These are phyloP conservation scores for Gypsophila paniculata DNA, from an alignment of 179 eudicot genomes.

Conservation along the genomic window DNA sequence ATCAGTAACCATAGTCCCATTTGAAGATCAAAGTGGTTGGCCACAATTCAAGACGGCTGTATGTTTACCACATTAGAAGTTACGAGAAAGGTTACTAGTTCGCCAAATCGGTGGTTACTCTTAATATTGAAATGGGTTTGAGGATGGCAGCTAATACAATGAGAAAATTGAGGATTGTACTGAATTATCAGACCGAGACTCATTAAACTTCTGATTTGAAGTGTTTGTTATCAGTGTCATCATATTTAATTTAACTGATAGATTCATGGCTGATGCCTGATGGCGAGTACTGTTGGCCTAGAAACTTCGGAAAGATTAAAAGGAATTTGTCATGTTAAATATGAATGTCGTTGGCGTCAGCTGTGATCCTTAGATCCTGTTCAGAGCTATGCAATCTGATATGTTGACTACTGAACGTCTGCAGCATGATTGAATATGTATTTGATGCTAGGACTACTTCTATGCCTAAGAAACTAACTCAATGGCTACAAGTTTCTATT, in stretches of 20 bases:
- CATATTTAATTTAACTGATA: not conserved
- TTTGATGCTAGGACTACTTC: not conserved
- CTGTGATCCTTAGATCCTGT: not conserved
- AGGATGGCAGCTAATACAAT: not conserved
- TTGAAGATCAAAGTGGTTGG: not conserved
- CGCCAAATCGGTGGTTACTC: not conserved
- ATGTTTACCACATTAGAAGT: not conserved
- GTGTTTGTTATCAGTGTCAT: not conserved
- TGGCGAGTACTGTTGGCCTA: not conserved
- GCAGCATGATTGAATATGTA: not conserved
- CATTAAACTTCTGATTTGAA: not conserved
- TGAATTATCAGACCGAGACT: not conserved
- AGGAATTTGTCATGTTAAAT: not conserved
- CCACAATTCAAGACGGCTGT: not conserved
- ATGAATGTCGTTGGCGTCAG: not conserved
- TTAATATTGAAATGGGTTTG: not conserved
- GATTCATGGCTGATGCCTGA: not conserved
- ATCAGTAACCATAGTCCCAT: not conserved
- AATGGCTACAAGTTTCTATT: not conserved
- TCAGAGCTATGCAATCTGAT: not conserved
- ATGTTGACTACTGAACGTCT: not conserved
- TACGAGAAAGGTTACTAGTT: not conserved
- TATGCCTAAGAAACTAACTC: not conserved
- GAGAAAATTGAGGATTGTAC: not conserved
- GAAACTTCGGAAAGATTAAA: not conserved